phyloP scores from a whole-genome alignment of 73 alveolate species.

The Symbiodinium pilosum region DNA sequence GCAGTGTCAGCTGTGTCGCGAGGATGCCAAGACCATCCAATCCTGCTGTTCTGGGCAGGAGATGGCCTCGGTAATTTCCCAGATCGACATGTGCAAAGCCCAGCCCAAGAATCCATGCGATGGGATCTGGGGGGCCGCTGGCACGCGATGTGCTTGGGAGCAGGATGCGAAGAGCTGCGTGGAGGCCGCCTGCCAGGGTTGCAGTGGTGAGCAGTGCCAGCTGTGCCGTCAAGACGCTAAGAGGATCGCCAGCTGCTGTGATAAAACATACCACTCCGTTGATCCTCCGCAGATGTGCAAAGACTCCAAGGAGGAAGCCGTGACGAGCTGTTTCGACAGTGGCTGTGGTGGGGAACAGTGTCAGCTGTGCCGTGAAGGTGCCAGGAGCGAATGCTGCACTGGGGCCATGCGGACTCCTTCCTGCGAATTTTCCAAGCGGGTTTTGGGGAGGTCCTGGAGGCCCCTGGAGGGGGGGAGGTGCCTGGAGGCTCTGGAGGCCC shows the following conservation, averaged over 20 bases:
- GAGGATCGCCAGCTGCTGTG: slow-evolving; percentile 40
- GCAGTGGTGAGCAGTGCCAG: slow-evolving; percentile 60
- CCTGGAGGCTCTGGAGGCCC: too few species aligned
- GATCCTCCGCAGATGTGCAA: slow-evolving; percentile 3
- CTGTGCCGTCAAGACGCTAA: slow-evolving; percentile 52
- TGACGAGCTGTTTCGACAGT: not conserved
- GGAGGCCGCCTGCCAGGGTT: slow-evolving; percentile 3
- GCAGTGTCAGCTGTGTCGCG: slow-evolving; percentile 59
- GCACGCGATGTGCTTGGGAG: slow-evolving; percentile 51
- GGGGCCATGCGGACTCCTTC: slow-evolving; percentile 42
- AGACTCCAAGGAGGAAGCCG: not conserved
- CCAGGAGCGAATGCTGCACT: not conserved
- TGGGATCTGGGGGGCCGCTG: slow-evolving; percentile 26
- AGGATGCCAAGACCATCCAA: not conserved
- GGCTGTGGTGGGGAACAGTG: not conserved
- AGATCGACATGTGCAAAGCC: slow-evolving; percentile 9
- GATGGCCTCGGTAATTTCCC: too few species aligned
- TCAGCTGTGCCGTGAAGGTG: not conserved
- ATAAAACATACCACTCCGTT: slow-evolving; percentile 40
- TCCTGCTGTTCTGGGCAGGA: not conserved
- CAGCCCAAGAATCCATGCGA: slow-evolving; percentile 3
- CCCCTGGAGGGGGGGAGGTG: too few species aligned
- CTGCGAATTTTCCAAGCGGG: slow-evolving; percentile 38
- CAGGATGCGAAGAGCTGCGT: slow-evolving; percentile 41
- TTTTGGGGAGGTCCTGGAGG: too few species aligned